These are phyloP conservation scores for Chaetomiaceae sp. DNA, from an alignment of 2,329 filamentous ascomycete genomes.

Conservation along the genomic window DNA sequence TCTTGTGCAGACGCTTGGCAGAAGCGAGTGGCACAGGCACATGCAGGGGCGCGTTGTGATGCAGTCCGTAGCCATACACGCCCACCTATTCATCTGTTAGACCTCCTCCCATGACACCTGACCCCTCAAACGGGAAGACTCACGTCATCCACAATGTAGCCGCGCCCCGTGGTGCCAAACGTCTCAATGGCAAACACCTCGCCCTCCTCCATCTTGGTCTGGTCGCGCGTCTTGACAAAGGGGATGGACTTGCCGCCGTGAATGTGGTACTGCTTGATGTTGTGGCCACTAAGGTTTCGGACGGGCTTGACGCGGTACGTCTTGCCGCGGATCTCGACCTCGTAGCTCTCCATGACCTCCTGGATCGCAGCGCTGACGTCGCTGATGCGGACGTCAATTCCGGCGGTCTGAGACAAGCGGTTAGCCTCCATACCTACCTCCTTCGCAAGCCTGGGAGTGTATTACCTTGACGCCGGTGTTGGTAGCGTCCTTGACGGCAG, in stretches of 20 bases:
- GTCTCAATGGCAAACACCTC: constrained; percentile 97
- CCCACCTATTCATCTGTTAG: constrained; percentile 58
- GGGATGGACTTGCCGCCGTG: constrained; percentile 92
- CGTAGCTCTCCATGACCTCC: constrained; percentile 90
- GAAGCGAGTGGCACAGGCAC: constrained; percentile 63
- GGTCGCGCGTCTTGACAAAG: constrained; percentile 82
- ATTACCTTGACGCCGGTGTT: constrained; percentile 74
- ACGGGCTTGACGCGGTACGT: constrained; percentile 80
- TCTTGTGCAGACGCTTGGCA: constrained; percentile 77
- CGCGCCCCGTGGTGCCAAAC: constrained; percentile 92
- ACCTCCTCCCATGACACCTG: background rate
- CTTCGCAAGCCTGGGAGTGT: background rate
- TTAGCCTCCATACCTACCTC: background rate
- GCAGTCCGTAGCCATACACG: constrained; percentile 13
- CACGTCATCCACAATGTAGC: constrained; percentile 58
- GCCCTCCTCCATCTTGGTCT: constrained; percentile 96
- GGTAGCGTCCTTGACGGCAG: constrained; percentile 69
- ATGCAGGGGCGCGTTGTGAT: background rate
- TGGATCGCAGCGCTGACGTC: constrained; percentile 82
- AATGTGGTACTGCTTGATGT: constrained; percentile 83
- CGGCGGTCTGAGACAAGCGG: constrained; percentile 53
- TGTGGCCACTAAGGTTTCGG: constrained; percentile 66
- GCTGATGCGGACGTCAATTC: constrained; percentile 84
- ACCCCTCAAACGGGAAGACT: background rate
- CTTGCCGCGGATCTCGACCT: constrained; percentile 75